These are phyloP conservation scores for Diplosphaera chodatii DNA, from an alignment of 139 green algal species.

Conservation along the genomic window DNA sequence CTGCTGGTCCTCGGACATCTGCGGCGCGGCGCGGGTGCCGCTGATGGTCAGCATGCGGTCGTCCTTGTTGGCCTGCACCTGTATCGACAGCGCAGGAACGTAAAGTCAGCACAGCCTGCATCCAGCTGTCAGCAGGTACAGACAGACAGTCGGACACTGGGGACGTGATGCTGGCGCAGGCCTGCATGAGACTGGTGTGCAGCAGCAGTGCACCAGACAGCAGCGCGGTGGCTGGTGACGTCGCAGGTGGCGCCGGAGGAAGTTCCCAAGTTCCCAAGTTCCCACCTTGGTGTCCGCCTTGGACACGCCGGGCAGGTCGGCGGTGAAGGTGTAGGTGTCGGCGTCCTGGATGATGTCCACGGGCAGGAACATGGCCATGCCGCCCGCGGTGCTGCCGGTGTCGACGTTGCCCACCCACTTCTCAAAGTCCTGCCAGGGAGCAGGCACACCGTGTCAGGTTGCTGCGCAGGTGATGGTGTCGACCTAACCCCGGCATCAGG, in stretches of 20 bases:
- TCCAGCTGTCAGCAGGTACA: too few relatives aligned
- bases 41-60: conserved; percentile 6
- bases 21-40: background rate
- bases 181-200: too few relatives aligned
- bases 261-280: too few relatives aligned
- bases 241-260: too few relatives aligned
- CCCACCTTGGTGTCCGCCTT: conserved; percentile 22
- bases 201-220: too few relatives aligned
- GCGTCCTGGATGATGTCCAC: conserved; percentile 11
- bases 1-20: background rate
- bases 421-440: background rate
- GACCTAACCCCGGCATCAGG: too few relatives aligned
- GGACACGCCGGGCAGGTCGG: conserved; percentile 14
- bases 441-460: too few relatives aligned
- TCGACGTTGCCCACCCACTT: background rate
- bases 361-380: background rate
- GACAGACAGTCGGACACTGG: too few relatives aligned
- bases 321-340: conserved; percentile 10
- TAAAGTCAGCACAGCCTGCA: too few relatives aligned
- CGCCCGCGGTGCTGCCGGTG: background rate
- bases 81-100: background rate
- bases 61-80: conserved; percentile 16
- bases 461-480: too few relatives aligned
- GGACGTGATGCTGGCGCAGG: too few relatives aligned
- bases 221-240: too few relatives aligned